Evolutionary conservation across 345 rosid species (phyloP), one percentile per base, ranked within the genome.

Genomic region (Boechera retrofracta): DNA sequence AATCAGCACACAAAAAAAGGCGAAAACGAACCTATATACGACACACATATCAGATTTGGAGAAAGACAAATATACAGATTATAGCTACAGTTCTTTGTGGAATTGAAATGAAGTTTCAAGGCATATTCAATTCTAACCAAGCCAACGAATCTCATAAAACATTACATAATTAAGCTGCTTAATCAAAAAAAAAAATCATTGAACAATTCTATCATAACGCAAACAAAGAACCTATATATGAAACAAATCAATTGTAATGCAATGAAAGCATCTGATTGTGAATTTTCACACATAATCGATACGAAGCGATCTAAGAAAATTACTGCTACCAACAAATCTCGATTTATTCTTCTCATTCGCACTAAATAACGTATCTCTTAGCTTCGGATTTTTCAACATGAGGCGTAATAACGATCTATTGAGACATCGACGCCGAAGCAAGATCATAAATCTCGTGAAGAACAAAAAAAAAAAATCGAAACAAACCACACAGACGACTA

Each of bases 401-500:
- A 41, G 6, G 28, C 44, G 3, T 16, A 3, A 9, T 5, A 64
- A 73, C 31, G 47, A 73, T 64, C 62, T 7, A 26, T 48, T 33
- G 29, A 28, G 38, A 3, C 2, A 74, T 32, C 15, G 10, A 15
- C 28, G 58, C 3, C 66, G 32, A 39, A 29, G 0, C 8, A 58
- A 11, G 4, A 11, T 35, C 16, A 59, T 2, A 76, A 65, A 76
- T 77, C 80, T 70, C 71, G 35, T 33, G n/a, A 35, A 35, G n/a
- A 1, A 1, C 1, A 33, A 15, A 38, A 61, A 61, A 51, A 51
- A 38, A 61, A 72, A 62, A 35, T 48, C 31, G 53, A 53, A 18
- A 13, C 12, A 26, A 39, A 51, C 45, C 12, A 24, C 57, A 12
- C 6, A 32, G 33, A 74, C 57, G 65, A 41, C 10, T 12, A 42